Evolutionary conservation across 495 filamentous ascomycete genomes (phyloP), one percentile per base, ranked within the genome.

Genomic region (Trichoderma gamsii): DNA sequence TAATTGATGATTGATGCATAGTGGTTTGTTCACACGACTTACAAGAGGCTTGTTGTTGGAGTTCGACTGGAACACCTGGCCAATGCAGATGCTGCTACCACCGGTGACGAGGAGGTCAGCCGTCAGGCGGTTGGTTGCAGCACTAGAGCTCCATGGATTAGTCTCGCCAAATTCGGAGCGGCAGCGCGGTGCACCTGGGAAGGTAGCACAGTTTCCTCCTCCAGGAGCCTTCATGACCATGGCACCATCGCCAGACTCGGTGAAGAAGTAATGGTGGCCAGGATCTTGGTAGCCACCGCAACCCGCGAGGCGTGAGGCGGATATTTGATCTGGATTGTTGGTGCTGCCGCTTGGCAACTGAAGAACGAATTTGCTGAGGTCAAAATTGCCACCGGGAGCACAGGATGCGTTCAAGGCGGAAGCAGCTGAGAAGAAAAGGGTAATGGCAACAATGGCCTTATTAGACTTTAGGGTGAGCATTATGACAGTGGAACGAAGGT

Each of bases 281-380:
- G 43, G 43, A 46, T 46, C 43, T 46, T 46, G 43, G 43, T 46
- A 46, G 43, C 43, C 43, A 46, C 43, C 43, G 43, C 43, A 46
- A 46, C 43, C 43, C 43, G 0, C 43, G 43, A 46, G 43, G 43
- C 43, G 43, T 46, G 43, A 46, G 43, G 43, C 43, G 43, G 43
- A 12, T 4, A 46, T 46, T 46, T 46, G 43, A 46, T 46, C 43
- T 46, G 43, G 43, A 46, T 46, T 46, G 43, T 46, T 46, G 43
- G 43, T 46, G 43, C 43, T 46, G 43, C 43, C 43, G 43, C 43
- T 46, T 46, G 43, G 43, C 43, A 46, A 46, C 43, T 46, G 43
- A 46, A 46, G 43, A 46, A 46, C 43, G 43, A 46, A 46, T 46
- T 46, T 46, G 43, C 43, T 46, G 43, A 46, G 43, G 43, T 46